These are phyloP conservation scores for Vaucheria bursata DNA, from an alignment of 352 stramenopile genomes.

Conservation along the genomic window DNA sequence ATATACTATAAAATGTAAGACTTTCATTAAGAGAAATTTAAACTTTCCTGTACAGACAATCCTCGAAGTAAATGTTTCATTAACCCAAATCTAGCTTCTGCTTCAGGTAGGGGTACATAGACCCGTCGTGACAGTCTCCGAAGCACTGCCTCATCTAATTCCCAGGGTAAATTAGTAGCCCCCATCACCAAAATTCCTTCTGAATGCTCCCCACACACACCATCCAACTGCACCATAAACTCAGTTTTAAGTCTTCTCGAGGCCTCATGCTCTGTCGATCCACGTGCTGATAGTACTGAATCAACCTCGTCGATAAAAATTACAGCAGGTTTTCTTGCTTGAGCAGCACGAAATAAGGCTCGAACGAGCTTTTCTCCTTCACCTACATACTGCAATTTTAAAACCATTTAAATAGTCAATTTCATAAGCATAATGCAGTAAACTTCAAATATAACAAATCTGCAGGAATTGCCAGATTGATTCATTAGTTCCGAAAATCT, in stretches of 20 bases:
- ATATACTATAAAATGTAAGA: no score
- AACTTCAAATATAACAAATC: no score
- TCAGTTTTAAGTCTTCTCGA: slow-evolving; percentile 93
- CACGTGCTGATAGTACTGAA: slow-evolving; percentile 51
- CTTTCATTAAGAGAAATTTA: no score
- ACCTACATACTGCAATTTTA: slow-evolving; percentile 78
- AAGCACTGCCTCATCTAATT: slow-evolving; percentile 88
- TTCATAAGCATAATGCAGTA: no score
- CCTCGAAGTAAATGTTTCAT: slow-evolving; percentile 52
- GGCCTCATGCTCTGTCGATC: slow-evolving; percentile 86
- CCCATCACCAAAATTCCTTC: slow-evolving; percentile 85
- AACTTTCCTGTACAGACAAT: not conserved
- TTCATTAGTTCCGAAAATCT: no score
- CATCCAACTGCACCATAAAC: slow-evolving; percentile 96
- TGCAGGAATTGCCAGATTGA: no score
- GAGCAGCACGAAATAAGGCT: slow-evolving; percentile 79
- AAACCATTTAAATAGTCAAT: no score
- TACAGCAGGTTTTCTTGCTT: slow-evolving; percentile 72
- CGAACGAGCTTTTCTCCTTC: slow-evolving; percentile 92
- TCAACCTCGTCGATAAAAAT: slow-evolving; percentile 92
- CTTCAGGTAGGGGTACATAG: slow-evolving; percentile 74
- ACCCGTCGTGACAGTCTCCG: slow-evolving; percentile 49
- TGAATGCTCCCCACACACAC: slow-evolving; percentile 66
- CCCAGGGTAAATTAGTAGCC: slow-evolving; percentile 91
- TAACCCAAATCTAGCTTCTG: slow-evolving; percentile 57